Conservation (phyloP, 2,329 filamentous ascomycete species). For the Beauveria bassiana region DNA sequence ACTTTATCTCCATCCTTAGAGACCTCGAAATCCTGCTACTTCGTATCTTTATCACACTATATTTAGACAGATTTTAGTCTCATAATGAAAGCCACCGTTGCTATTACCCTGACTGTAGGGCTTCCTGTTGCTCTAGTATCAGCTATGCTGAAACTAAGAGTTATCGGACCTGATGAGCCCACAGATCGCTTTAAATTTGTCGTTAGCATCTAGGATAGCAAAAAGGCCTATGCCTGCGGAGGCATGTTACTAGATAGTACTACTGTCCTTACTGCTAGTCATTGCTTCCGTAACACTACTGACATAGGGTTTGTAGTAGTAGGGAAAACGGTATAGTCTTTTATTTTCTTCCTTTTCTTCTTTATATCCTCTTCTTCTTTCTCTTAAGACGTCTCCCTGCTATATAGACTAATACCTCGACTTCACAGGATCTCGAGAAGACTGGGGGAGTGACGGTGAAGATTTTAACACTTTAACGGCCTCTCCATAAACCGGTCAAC, state of each 20-base stretch:
- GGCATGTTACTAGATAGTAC: background rate
- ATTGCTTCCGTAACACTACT: background rate
- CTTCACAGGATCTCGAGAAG: background rate
- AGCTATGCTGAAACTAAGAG: background rate
- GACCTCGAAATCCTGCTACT: background rate
- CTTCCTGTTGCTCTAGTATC: background rate
- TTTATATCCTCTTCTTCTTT: background rate
- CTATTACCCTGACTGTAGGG: background rate
- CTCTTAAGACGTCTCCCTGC: background rate
- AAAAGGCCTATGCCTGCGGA: background rate
- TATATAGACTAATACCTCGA: background rate
- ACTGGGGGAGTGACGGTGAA: background rate
- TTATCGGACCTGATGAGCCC: background rate
- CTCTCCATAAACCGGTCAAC: background rate
- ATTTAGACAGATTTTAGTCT: background rate
- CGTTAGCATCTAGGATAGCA: background rate
- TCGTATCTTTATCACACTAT: background rate
- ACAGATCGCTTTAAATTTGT: background rate
- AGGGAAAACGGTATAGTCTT: background rate
- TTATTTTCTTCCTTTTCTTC: background rate
- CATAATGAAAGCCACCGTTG: background rate
- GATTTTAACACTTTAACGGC: background rate
- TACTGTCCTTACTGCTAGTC: background rate
- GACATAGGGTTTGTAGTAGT: background rate
- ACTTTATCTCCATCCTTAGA: background rate